A percentile compares a stretch with the other conserved stretches of the same genome.
These are phyloP conservation scores for Withania somnifera DNA, from an alignment of 305 asterid species.

Conservation along the genomic window DNA sequence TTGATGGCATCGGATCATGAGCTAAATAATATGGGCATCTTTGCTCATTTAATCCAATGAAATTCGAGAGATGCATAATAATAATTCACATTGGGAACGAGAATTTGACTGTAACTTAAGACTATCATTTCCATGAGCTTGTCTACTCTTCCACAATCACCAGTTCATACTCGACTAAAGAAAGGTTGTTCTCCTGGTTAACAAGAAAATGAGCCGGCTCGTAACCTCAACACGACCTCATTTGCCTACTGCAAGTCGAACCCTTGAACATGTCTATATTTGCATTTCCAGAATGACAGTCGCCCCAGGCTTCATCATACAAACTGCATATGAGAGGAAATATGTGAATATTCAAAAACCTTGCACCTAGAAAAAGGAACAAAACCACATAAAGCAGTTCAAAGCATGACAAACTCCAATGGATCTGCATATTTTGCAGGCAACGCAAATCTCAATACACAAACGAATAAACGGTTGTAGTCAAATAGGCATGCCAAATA, in stretches of 20 bases:
- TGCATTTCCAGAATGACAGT: constrained; percentile 26
- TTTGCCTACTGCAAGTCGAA: constrained; percentile 32
- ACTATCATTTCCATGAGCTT: neutral
- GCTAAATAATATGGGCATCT: neutral
- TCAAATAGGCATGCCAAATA: neutral
- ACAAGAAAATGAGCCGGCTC: constrained; percentile 22
- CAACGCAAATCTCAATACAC: neutral
- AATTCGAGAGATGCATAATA: neutral
- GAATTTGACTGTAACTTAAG: neutral
- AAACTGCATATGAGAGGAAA: constrained; percentile 15
- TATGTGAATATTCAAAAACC: neutral
- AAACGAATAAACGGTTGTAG: neutral
- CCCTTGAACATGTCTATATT: constrained; percentile 36
- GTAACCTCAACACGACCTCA: constrained; percentile 35
- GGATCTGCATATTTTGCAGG: neutral
- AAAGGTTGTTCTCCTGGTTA: constrained; percentile 24
- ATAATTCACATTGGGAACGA: constrained; percentile 6
- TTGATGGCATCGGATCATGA: neutral
- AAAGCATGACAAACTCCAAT: neutral
- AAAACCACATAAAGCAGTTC: neutral
- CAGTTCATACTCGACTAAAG: constrained; percentile 30
- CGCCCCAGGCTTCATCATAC: constrained; percentile 18
- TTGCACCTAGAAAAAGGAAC: neutral
- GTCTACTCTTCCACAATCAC: constrained; percentile 21
- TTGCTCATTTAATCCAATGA: neutral